Evolutionary conservation across 306 rosid species (phyloP), one percentile per base, ranked within the genome.

Genomic region (Mucuna pruriens): DNA sequence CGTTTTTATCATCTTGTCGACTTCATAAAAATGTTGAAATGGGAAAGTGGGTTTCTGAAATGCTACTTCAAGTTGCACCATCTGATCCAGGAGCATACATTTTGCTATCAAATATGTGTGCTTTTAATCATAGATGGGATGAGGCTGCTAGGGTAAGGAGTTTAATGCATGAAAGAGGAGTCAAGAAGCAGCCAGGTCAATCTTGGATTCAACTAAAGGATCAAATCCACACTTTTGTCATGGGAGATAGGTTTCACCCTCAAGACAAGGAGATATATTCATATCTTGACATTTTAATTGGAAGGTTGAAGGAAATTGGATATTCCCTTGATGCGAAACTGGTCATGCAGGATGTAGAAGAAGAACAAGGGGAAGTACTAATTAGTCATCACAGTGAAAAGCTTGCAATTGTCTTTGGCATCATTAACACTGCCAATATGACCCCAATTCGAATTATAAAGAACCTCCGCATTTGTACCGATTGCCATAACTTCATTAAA

Each of bases 121-220:
- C 98, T 71, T 80, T 77, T 29, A 79, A 83, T 75, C 79, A 80
- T 9, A 70, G 84, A 73, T 95, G 97, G 97, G 90, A 89, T 15
- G 97, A 93, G 82, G 97, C 92, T 9, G 94, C 94, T 42, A 80
- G 55, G 45, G 58, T 90, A 70, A 90, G 97, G 86, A 78, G 78
- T 33, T 82, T 85, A 84, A 95, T 95, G 99, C 86, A 87, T 68
- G 72, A 72, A 58, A 91, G 92, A 89, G 91, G 93, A 68, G 78
- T 95, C 49, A 85, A 79, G 70, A 95, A 95, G 85, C 87, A 86
- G 54, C 94, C 93, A 0, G 97, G 97, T 60, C 95, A 89, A 75
- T 91, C 97, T 83, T 93, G 97, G 99, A 85, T 95, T 77, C 92
- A 89, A 75, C 78, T 89, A 65, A 91, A 87, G 79, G 88, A 87